Base-by-base conservation (phyloP, 257 asterid genomes). In the Lycium barbarum region DNA sequence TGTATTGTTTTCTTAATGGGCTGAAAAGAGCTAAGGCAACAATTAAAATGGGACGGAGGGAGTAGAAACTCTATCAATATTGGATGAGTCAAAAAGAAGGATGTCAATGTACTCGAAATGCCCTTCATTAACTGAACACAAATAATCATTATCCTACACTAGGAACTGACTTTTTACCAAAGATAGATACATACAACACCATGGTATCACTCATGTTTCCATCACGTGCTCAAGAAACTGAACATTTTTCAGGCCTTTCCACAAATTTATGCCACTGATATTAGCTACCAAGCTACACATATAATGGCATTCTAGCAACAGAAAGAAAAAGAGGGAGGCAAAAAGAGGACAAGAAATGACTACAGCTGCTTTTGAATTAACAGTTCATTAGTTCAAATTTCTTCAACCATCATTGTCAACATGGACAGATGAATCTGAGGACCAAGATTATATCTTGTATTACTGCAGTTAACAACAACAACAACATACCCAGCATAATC, bases 251-350 rank as follows among this genome's bases (percentile, higher is more conserved):
- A 38, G 79, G 54, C 14, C 15, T 70, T 70, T 70, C 55, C 80
- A 72, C 58, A 40, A 45, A 45, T 72, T 72, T 72, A 72, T 45
- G 58, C 58, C 58, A 18, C 80, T 72, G 58, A n/a, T 36, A 45
- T 45, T 72, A 72, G 58, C 58, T 72, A n/a, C 80, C 80, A 72
- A 45, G n/a, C 58, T 43, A 43, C 38, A 72, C 80, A 9, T 43
- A 0, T 72, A 72, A 18, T 43, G 58, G n/a, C 38, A 45, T 20
- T 45, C 80, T 18, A 71, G 57, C 18, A 43, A 57, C 57, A 9
- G 57, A 36, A 17, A 43, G 35, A 17, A 71, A 71, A 71, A 9
- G n/a, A 71, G 43, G 35, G 35, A 5, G 36, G 57, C 54, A 20
- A 2, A 12, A 18, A 17, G 36, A 43, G 35, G 55, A 43, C 4